Conservation (phyloP, 1,284 basidiomycete species). For the Sanghuangporus baumii region DNA sequence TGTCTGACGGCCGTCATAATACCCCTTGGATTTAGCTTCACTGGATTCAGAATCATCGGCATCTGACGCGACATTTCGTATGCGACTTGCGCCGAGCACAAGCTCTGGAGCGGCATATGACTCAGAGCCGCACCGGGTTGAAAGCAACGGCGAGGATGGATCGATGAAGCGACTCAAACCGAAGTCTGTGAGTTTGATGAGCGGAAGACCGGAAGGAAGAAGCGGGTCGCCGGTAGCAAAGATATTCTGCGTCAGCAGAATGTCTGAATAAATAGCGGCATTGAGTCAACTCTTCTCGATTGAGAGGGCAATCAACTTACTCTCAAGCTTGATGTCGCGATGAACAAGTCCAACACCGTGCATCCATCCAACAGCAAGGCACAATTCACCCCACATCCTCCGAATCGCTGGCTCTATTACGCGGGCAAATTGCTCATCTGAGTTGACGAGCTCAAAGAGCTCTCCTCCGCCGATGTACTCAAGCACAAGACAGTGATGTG, state of each 20-base stretch:
- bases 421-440: slow-evolving; percentile 45
- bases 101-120: slow-evolving; percentile 91
- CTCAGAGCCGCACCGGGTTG: slow-evolving; percentile 86
- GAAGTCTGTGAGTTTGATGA: slow-evolving; percentile 89
- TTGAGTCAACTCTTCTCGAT: neutral
- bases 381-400: slow-evolving; percentile 77
- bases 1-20: slow-evolving; percentile 83
- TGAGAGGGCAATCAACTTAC: slow-evolving; percentile 40
- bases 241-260: slow-evolving; percentile 49
- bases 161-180: slow-evolving; percentile 86
- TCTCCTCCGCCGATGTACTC: slow-evolving; percentile 81
- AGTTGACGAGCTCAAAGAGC: slow-evolving; percentile 73
- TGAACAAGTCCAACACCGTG: slow-evolving; percentile 85
- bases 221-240: slow-evolving; percentile 37
- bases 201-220: slow-evolving; percentile 42
- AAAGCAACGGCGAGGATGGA: slow-evolving; percentile 61
- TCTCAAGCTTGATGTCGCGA: slow-evolving; percentile 92
- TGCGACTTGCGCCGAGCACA: slow-evolving; percentile 42
- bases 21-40: slow-evolving; percentile 32
- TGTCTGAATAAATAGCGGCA: slow-evolving; percentile 31
- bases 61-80: slow-evolving; percentile 19
- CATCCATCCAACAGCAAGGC: slow-evolving; percentile 84
- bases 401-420: slow-evolving; percentile 59
- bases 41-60: neutral
- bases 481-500: slow-evolving; percentile 78